Percentiles rank a stretch among this genome's conserved stretches.
Evolutionary conservation across 2,329 filamentous ascomycete species (phyloP).

Genomic region (Corinectria fuckeliana): DNA sequence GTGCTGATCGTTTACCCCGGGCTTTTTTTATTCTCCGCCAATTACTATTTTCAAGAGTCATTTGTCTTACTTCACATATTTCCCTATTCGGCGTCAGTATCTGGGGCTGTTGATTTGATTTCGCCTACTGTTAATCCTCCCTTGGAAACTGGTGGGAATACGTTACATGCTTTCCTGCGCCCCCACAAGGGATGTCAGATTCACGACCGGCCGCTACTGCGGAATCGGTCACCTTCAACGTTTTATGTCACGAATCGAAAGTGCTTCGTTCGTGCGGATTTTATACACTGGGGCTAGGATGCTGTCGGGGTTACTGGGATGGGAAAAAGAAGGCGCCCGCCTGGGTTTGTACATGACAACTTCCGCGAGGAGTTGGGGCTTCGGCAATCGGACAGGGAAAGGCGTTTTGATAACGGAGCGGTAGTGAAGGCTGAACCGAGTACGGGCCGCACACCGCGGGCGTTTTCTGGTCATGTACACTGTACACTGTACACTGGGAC

Average conservation of each 20-base stretch:
- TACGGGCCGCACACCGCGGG: background rate
- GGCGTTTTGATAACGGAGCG: constrained; percentile 27
- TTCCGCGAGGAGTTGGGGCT: constrained; percentile 24
- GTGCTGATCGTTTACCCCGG: background rate
- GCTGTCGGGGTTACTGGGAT: constrained; percentile 21
- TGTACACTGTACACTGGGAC: background rate
- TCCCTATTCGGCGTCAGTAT: constrained; percentile 25
- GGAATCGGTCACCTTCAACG: constrained; percentile 33
- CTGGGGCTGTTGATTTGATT: constrained; percentile 6
- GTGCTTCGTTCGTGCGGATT: constrained; percentile 38
- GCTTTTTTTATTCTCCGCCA: constrained; percentile 28
- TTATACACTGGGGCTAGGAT: constrained; percentile 32
- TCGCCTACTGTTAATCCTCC: constrained; percentile 7
- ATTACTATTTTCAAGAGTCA: constrained; percentile 30
- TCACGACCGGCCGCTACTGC: constrained; percentile 9
- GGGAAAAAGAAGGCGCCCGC: constrained; percentile 31
- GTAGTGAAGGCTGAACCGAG: background rate
- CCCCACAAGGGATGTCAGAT: constrained; percentile 4
- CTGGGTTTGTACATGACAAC: constrained; percentile 27
- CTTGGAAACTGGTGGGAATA: constrained; percentile 26
- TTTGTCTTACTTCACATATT: constrained; percentile 23
- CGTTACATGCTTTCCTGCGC: constrained; percentile 14
- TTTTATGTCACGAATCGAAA: constrained; percentile 39
- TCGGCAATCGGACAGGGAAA: background rate
- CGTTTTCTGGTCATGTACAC: background rate